Base-by-base conservation (phyloP, 2,329 filamentous ascomycete genomes). In the Botryotinia globosa region DNA sequence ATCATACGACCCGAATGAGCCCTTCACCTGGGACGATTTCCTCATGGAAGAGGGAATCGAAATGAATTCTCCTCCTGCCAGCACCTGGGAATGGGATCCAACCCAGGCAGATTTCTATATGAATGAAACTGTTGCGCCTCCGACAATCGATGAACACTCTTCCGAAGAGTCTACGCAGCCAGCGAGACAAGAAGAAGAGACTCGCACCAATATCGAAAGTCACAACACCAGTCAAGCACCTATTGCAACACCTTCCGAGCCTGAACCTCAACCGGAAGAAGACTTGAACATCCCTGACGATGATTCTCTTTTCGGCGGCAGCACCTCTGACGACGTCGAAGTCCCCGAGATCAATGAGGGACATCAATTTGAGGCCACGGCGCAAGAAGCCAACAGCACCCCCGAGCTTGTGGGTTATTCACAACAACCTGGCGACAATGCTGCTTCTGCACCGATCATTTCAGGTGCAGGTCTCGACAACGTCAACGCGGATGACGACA, bases 361-460 rank as follows among this genome's bases (percentile, higher is more conserved):
- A 44, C 1, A 22, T 4, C 20, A 16, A 45, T 9, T 10, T 0
- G 10, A 34, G 54, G 3, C 1, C 1, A 0, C 1, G 9, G 16
- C 29, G 20, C 29, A 29, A 58, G 54, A 4, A 10, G 3, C 3
- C 1, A 58, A 20, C 29, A 1, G 29, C 29, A 32, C 29, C 4
- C 14, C 29, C 7, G n/a, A 20, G 1, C 3, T 29, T 58, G n/a
- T 58, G 16, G 14, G n/a, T 58, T 3, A 58, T 6, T 25, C 1
- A 37, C 20, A 10, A 25, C 20, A 37, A 0, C 0, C 14, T 37
- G 10, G 2, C 4, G 18, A 59, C 2, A 37, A 2, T 59, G 20
- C 10, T 59, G 2, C 32, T 14, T 22, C 32, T 5, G 18, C 10
- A 3, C 37, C 34, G 1, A 9, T 37, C 2, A 16, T 5, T 5